These are phyloP conservation scores for Rhizophora apiculata DNA, from an alignment of 345 rosid species.

Conservation along the genomic window DNA sequence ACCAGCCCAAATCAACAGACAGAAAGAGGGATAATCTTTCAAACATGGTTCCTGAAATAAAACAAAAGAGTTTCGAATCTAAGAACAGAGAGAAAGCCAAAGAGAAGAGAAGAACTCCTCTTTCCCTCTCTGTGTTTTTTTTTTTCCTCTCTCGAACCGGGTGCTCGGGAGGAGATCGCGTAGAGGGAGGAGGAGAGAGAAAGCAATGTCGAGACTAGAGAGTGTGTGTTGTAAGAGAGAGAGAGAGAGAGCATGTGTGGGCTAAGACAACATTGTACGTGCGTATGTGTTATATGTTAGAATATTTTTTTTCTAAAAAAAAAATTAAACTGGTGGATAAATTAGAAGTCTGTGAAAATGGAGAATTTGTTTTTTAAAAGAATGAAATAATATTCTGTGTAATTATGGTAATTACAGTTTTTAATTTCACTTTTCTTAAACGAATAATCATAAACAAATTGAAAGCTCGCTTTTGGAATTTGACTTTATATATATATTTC, in stretches of 20 bases:
- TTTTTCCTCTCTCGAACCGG: background rate
- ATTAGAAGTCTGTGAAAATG: too few relatives aligned
- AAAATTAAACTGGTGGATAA: too few relatives aligned
- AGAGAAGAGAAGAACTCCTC: background rate
- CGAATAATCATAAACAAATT: too few relatives aligned
- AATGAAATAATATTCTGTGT: too few relatives aligned
- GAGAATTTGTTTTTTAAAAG: too few relatives aligned
- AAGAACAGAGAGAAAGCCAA: background rate
- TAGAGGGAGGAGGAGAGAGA: constrained; percentile 24
- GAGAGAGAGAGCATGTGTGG: constrained; percentile 3
- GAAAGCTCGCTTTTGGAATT: too few relatives aligned
- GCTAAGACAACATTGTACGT: constrained; percentile 19
- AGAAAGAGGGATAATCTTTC: background rate
- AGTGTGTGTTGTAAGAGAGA: background rate
- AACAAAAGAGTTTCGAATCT: constrained; percentile 11
- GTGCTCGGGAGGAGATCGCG: constrained; percentile 27
- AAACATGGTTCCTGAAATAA: background rate
- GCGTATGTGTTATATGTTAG: constrained; percentile 17
- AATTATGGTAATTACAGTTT: too few relatives aligned
- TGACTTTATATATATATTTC: too few relatives aligned
- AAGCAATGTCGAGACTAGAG: background rate
- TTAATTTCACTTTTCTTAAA: too few relatives aligned
- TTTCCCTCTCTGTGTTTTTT: too few relatives aligned
- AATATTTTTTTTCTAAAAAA: too few relatives aligned
- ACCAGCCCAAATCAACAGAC: background rate